These are phyloP conservation scores for Oryza glaberrima DNA, from an alignment of 176 grass and related monocot species.

Conservation along the genomic window DNA sequence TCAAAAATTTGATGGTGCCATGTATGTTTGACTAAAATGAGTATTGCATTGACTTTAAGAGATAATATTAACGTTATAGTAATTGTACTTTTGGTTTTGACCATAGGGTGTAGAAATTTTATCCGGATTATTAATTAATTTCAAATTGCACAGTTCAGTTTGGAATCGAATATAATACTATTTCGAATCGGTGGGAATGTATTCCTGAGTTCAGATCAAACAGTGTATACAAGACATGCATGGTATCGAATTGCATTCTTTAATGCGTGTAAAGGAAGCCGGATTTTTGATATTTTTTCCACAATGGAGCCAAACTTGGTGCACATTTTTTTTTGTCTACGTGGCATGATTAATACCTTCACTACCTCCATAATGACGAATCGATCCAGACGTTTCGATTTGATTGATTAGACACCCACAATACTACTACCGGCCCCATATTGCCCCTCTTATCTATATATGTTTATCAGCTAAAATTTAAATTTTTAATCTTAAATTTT, in stretches of 20 bases:
- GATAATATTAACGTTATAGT: background rate
- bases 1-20: too few relatives aligned
- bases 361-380: slow-evolving; percentile 30
- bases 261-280: slow-evolving; percentile 3
- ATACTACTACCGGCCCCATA: too few relatives aligned
- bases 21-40: too few relatives aligned
- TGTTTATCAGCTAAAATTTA: too few relatives aligned
- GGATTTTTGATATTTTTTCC: slow-evolving; percentile 1
- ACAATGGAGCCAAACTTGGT: background rate
- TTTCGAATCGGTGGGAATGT: background rate
- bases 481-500: too few relatives aligned
- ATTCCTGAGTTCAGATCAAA: background rate
- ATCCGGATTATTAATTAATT: background rate
- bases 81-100: background rate
- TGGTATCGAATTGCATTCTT: slow-evolving; percentile 29
- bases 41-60: background rate
- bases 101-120: background rate
- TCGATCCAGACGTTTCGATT: slow-evolving; percentile 33
- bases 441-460: too few relatives aligned
- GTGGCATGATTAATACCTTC: slow-evolving; percentile 36
- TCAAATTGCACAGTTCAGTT: background rate
- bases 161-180: background rate
- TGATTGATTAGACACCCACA: background rate
- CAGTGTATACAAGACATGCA: background rate
- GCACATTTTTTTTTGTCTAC: background rate